Conservation (phyloP, 1,139 yeast species). For the Kodamaea alishanica region DNA sequence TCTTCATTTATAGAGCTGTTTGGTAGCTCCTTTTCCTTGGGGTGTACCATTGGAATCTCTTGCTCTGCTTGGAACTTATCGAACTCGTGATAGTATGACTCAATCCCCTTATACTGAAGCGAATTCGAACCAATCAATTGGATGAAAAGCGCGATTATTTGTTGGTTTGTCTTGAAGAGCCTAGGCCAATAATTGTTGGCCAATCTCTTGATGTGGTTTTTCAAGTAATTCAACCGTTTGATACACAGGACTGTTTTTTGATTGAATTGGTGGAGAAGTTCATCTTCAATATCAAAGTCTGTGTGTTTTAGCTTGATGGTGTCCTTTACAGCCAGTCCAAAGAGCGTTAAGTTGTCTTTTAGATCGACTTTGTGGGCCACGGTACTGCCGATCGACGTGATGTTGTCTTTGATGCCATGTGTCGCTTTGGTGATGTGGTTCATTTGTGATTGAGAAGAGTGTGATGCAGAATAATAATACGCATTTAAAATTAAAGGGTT, state of each 20-base stretch:
- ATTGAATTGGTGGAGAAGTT: slow-evolving; percentile 38
- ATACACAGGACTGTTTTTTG: slow-evolving; percentile 41
- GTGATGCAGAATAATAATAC: too few relatives aligned
- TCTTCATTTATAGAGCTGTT: slow-evolving; percentile 31
- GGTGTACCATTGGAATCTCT: slow-evolving; percentile 36
- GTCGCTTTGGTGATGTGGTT: slow-evolving; percentile 6
- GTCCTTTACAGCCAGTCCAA: slow-evolving; percentile 17
- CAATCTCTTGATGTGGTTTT: slow-evolving; percentile 33
- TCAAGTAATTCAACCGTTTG: slow-evolving; percentile 42
- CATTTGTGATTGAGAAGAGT: neutral
- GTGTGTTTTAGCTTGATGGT: slow-evolving; percentile 13
- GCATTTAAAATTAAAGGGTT: too few relatives aligned
- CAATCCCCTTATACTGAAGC: slow-evolving; percentile 43
- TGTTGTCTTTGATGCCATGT: slow-evolving; percentile 7
- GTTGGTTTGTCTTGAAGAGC: slow-evolving; percentile 32
- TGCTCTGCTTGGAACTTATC: slow-evolving; percentile 30
- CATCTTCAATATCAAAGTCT: slow-evolving; percentile 39
- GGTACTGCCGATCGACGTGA: slow-evolving; percentile 4
- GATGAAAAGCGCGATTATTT: slow-evolving; percentile 29
- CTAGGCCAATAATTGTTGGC: slow-evolving; percentile 33
- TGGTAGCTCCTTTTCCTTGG: slow-evolving; percentile 32
- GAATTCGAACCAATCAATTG: slow-evolving; percentile 38
- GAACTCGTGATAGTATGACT: slow-evolving; percentile 35
- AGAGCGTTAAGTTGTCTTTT: slow-evolving; percentile 14
- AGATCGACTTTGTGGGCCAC: slow-evolving; percentile 9